Conservation (phyloP, 176 grass and related monocot species). For the Oryza glaberrima region DNA sequence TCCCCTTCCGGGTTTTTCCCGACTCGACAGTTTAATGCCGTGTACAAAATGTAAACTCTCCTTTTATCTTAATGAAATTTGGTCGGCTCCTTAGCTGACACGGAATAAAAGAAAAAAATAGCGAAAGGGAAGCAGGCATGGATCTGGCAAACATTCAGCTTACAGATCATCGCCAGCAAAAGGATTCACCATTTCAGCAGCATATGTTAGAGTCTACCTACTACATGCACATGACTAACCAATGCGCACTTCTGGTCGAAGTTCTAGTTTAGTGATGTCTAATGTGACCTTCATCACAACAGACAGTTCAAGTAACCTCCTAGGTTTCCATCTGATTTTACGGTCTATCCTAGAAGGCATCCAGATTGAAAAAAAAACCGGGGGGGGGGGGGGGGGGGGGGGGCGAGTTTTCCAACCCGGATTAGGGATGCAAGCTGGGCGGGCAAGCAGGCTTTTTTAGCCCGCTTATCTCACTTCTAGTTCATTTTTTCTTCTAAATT, state of each 20-base stretch:
- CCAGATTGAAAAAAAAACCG: background rate
- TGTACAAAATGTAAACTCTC: too few relatives aligned
- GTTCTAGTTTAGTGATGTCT: conserved; percentile 26
- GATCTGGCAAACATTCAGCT: background rate
- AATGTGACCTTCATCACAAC: background rate
- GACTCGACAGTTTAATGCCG: too few relatives aligned
- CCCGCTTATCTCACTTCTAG: too few relatives aligned
- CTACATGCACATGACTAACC: conserved; percentile 19
- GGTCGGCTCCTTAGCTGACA: too few relatives aligned
- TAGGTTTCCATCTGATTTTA: conserved; percentile 30
- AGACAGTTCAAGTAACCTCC: conserved; percentile 38
- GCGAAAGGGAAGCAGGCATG: background rate
- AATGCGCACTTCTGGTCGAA: background rate
- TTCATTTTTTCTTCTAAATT: too few relatives aligned
- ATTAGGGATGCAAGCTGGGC: too few relatives aligned
- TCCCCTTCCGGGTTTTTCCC: too few relatives aligned
- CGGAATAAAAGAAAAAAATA: too few relatives aligned
- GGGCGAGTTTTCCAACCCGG: background rate
- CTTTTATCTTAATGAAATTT: too few relatives aligned
- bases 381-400: too few relatives aligned
- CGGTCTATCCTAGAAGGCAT: conserved; percentile 20
- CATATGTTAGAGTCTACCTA: conserved; percentile 31
- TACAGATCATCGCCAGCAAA: conserved; percentile 28
- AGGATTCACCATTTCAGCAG: conserved; percentile 15
- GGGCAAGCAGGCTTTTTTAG: too few relatives aligned